Conservation (phyloP, 768 basidiomycete genomes). For the Tricholoma furcatifolium region DNA sequence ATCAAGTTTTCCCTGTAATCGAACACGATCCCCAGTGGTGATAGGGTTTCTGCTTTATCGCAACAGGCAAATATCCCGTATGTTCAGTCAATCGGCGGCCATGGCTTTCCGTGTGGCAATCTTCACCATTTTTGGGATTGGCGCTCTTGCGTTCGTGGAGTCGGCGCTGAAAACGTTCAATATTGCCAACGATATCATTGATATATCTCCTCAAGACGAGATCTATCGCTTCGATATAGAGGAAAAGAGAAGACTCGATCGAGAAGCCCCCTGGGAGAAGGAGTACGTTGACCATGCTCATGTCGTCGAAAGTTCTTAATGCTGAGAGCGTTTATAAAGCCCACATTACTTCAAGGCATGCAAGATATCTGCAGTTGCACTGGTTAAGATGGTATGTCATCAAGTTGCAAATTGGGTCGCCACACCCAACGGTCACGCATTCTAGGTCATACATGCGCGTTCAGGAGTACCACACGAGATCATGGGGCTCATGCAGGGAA, state of each 20-base stretch:
- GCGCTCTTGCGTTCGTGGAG: slow-evolving; percentile 12
- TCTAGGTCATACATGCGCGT: slow-evolving; percentile 95
- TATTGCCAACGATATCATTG: slow-evolving; percentile 65
- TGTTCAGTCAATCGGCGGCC: slow-evolving; percentile 22
- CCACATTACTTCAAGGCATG: slow-evolving; percentile 84
- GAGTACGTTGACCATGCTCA: slow-evolving; percentile 56
- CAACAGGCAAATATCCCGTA: slow-evolving; percentile 21
- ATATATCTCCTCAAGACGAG: slow-evolving; percentile 73
- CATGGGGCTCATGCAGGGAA: slow-evolving; percentile 99
- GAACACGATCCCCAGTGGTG: slow-evolving; percentile 12
- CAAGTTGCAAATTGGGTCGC: background rate
- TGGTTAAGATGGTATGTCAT: slow-evolving; percentile 85
- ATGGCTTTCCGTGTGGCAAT: slow-evolving; percentile 30
- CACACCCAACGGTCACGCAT: slow-evolving; percentile 6
- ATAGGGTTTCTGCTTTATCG: slow-evolving; percentile 25
- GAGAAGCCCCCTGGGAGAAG: slow-evolving; percentile 78
- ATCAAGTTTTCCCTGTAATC: background rate
- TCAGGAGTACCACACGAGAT: slow-evolving; percentile 98
- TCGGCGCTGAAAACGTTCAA: slow-evolving; percentile 72
- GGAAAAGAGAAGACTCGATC: slow-evolving; percentile 63
- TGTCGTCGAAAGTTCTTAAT: background rate
- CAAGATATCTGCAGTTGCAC: slow-evolving; percentile 92
- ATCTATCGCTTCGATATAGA: slow-evolving; percentile 76
- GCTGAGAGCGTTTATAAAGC: slow-evolving; percentile 33
- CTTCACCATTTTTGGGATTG: slow-evolving; percentile 24